Percentiles rank a stretch among this genome's conserved stretches.
Conservation (phyloP, 2,329 filamentous ascomycete genomes). For the Aschersonia sp. region DNA sequence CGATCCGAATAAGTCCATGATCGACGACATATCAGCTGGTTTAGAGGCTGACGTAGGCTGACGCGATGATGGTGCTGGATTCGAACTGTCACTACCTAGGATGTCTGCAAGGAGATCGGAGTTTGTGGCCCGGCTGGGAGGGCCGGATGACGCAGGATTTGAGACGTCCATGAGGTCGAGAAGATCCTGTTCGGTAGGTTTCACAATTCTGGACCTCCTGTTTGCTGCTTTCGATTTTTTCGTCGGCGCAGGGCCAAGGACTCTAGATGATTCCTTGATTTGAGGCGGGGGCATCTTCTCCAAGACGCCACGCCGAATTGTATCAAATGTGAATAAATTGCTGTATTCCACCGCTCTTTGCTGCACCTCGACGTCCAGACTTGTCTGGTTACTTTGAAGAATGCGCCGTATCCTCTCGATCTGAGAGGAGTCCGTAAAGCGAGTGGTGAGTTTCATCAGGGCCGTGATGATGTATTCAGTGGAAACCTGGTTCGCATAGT, state of each 20-base stretch:
- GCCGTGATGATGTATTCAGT: constrained; percentile 95
- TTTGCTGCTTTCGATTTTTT: constrained; percentile 57
- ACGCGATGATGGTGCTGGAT: constrained; percentile 24
- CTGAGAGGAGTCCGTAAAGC: constrained; percentile 71
- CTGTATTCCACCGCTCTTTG: constrained; percentile 91
- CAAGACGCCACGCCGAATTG: constrained; percentile 75
- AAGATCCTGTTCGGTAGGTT: constrained; percentile 82
- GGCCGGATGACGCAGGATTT: constrained; percentile 32
- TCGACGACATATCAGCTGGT: constrained; percentile 48
- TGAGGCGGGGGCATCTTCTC: constrained; percentile 98
- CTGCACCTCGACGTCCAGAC: constrained; percentile 89
- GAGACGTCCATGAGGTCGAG: constrained; percentile 84
- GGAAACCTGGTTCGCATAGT: constrained; percentile 78
- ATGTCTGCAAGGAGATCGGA: constrained; percentile 87
- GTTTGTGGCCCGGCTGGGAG: constrained; percentile 47
- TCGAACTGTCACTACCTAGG: constrained; percentile 50
- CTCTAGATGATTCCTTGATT: constrained; percentile 87
- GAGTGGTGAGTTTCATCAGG: constrained; percentile 85
- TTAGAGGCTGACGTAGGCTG: constrained; percentile 32
- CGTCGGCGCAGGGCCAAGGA: constrained; percentile 62
- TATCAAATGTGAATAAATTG: constrained; percentile 84
- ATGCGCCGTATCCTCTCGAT: constrained; percentile 73
- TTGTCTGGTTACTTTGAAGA: constrained; percentile 64
- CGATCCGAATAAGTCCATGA: constrained; percentile 77
- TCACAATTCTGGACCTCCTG: constrained; percentile 61